A percentile compares a stretch with the other conserved stretches of the same genome.
These are phyloP conservation scores for Hanseniaspora lindneri DNA, from an alignment of 805 yeast genomes.

Conservation along the genomic window DNA sequence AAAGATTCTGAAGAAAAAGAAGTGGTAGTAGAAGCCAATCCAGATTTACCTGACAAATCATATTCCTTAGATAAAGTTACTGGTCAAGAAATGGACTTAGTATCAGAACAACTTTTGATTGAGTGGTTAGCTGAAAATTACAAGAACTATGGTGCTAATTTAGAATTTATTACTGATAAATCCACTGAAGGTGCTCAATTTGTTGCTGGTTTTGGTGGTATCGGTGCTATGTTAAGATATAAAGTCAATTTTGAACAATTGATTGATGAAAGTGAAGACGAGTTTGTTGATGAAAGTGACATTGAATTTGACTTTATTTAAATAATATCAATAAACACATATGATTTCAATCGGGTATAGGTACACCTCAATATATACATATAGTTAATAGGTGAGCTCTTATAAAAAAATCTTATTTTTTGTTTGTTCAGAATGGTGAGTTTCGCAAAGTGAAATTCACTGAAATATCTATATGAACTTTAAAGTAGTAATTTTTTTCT, in stretches of 20 bases:
- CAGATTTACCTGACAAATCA: conserved; percentile 61
- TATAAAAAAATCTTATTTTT: background rate
- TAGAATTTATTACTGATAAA: conserved; percentile 93
- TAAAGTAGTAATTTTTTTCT: too few species aligned
- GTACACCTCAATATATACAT: background rate
- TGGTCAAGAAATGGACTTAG: conserved; percentile 84
- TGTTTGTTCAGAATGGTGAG: too few species aligned
- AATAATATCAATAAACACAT: background rate
- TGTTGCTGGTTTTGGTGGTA: conserved; percentile 96
- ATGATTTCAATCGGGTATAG: background rate
- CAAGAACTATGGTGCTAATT: conserved; percentile 82
- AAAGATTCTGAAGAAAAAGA: conserved; percentile 74
- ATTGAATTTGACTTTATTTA: conserved; percentile 23
- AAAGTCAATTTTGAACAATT: conserved; percentile 95
- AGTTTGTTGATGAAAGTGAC: conserved; percentile 61
- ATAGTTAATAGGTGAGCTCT: background rate
- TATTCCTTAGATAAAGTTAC: conserved; percentile 70
- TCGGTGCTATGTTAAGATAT: conserved; percentile 92
- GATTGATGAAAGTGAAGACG: conserved; percentile 79
- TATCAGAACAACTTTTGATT: conserved; percentile 70
- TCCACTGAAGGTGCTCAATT: conserved; percentile 98
- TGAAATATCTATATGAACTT: too few species aligned
- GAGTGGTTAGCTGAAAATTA: conserved; percentile 99
- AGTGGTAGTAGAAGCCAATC: conserved; percentile 58
- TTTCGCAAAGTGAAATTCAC: too few species aligned